Base-by-base conservation (phyloP, 352 stramenopile genomes). In the Pythium plurisporium region DNA sequence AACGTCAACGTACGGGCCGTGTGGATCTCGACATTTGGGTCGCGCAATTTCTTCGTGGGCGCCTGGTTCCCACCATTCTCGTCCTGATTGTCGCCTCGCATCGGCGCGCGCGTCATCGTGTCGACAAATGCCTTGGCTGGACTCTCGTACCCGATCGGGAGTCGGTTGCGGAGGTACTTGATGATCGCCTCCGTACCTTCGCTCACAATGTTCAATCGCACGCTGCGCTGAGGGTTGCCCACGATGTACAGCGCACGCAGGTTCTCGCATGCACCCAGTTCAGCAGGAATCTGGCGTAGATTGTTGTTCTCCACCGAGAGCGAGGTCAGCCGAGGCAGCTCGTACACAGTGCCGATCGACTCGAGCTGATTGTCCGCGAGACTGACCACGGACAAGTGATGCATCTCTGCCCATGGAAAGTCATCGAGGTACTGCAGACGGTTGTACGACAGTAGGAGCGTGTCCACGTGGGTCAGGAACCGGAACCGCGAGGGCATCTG, bases 251-350 rank as follows among this genome's bases (percentile, higher is more conserved):
- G 55, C 3, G 77, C 65, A n/a, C 71, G 65, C 3, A 95, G 73
- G 40, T 82, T 66, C 29, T 73, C 65, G 38, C 74, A 86, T 2
- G 72, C 65, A 22, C 79, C 76, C 22, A 95, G 67, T 31, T 88
- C 72, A 0, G 66, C 59, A 26, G 82, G 82, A 46, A 95, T 89
- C 80, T 89, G 72, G 8, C 73, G 74, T 7, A 95, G 55, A 41
- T 89, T 82, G 61, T 95, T 95, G 65, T 95, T 94, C 40, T 91
- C 76, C 20, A 94, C 64, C 17, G 80, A 89, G 1, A 95, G 68
- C 33, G 79, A 86, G 11, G 78, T 87, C 34, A 95, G 61, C 47
- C 67, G 69, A 8, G 71, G 71, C 6, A 76, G 65, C 42, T 84
- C 69, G 50, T 91, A 75, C 19, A 94, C 70, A 4, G 65, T 69